Evolutionary conservation across 768 basidiomycete genomes (phyloP), one percentile per base, ranked within the genome.

Genomic region (Neoboletus subvelutipes): DNA sequence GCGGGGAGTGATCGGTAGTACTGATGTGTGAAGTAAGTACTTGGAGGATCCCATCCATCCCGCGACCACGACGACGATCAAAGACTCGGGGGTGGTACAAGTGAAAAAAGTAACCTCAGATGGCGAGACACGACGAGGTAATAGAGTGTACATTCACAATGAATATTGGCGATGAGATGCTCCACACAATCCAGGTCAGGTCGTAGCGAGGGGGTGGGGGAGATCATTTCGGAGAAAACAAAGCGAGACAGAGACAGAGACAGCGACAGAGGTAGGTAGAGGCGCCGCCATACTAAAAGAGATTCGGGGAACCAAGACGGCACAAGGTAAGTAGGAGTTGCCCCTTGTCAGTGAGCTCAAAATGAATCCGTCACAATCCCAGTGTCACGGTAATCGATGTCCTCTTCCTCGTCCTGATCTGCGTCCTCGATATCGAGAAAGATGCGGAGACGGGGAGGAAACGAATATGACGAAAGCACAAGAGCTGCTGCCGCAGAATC

Each of bases 401-500:
- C 40, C 26, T 29, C 53, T 31, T 24, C 54, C 11, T 48, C 52
- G 5, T 34, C 50, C n/a, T 2, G 6, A 9, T 34, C 50, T 17
- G 1, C 18, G 3, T 54, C 64, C 5, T 59, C 60, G 15, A 66
- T 45, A 12, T 66, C 65, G 12, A 66, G 46, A 47, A 64, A 53
- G 33, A 66, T 43, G 36, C 64, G 55, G 34, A 66, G 54, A 4
- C 18, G 33, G 5, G 54, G 24, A 2, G 61, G 56, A 15, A 66
- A 45, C 18, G 47, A 43, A 24, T 37, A 20, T 5, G 52, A 45
- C 4, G 54, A 48, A 8, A 66, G 52, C 20, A 40, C 58, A 17
- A 54, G 31, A 1, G 56, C 55, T 9, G 34, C 28, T 9, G 28
- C 39, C n/a, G 37, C 20, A 31, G 52, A 1, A 28, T 60, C 56